These are phyloP conservation scores for Mucor piriformis DNA, from an alignment of 371 early-diverging fungal species.

Conservation along the genomic window DNA sequence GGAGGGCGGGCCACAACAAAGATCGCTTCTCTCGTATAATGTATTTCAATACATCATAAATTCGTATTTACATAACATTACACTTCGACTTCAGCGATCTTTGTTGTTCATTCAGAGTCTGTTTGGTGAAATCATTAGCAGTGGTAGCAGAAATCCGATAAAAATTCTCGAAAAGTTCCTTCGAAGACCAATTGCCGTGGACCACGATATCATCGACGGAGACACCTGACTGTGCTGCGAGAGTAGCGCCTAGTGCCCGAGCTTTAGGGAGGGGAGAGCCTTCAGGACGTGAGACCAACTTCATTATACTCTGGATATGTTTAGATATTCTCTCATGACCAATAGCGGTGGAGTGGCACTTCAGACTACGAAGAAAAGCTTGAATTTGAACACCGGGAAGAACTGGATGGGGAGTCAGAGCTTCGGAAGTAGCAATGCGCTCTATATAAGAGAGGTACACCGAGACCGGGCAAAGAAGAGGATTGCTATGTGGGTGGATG, in stretches of 20 bases:
- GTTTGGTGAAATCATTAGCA: constrained; percentile 18
- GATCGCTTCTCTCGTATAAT: constrained; percentile 3
- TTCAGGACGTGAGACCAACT: background rate
- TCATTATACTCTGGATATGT: constrained; percentile 1
- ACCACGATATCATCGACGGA: constrained; percentile 28
- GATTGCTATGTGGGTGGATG: constrained; percentile 13
- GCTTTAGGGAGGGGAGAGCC: constrained; percentile 20
- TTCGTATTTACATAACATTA: constrained; percentile 2
- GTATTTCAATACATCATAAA: background rate
- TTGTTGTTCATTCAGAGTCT: constrained; percentile 17
- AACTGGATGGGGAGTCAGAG: constrained; percentile 13
- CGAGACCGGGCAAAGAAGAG: constrained; percentile 18
- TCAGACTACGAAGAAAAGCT: constrained; percentile 11
- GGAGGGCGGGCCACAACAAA: constrained; percentile 13
- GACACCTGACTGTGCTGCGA: constrained; percentile 18
- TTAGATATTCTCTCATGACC: constrained; percentile 5
- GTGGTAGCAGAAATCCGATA: constrained; percentile 37
- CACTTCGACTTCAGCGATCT: constrained; percentile 13
- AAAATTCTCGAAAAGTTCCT: constrained; percentile 4
- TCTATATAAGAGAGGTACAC: constrained; percentile 6
- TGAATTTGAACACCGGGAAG: constrained; percentile 12
- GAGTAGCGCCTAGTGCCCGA: constrained; percentile 25
- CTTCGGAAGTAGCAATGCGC: background rate
- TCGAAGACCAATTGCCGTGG: constrained; percentile 26
- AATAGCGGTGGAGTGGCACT: background rate